Evolutionary conservation across 1,139 yeast species (phyloP).

Genomic region (Candida sp.): DNA sequence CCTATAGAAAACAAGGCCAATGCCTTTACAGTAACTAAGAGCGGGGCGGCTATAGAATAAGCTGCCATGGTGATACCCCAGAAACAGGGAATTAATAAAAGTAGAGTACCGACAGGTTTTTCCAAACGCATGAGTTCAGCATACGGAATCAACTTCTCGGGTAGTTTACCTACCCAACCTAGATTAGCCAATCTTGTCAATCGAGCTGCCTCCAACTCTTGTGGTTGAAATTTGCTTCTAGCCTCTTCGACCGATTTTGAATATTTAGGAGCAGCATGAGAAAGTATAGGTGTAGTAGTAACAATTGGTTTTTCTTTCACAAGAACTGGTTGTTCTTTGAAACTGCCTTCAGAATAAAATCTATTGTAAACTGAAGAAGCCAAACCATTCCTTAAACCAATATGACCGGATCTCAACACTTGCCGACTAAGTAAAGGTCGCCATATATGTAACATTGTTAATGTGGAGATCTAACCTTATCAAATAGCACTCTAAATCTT

Average conservation of each 20-base stretch:
- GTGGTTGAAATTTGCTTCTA: constrained; percentile 38
- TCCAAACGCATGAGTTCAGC: constrained; percentile 90
- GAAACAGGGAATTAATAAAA: constrained; percentile 73
- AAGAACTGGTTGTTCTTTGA: constrained; percentile 2
- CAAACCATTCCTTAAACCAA: not conserved
- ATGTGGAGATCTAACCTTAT: not conserved
- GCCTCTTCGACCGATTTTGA: constrained; percentile 8
- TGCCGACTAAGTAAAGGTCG: not conserved
- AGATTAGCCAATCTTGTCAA: constrained; percentile 54
- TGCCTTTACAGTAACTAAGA: constrained; percentile 56
- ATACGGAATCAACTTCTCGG: constrained; percentile 76
- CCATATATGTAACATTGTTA: not conserved
- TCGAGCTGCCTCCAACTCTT: constrained; percentile 56
- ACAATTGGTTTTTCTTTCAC: not conserved
- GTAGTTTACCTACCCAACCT: constrained; percentile 62
- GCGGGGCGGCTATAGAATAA: constrained; percentile 63
- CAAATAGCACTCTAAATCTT: too few relatives aligned
- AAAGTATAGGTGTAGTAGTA: not conserved
- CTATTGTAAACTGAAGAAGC: too few relatives aligned
- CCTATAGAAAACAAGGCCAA: constrained; percentile 75
- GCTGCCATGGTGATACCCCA: constrained; percentile 92
- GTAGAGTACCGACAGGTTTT: constrained; percentile 90
- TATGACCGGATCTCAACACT: not conserved
- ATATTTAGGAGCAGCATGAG: constrained; percentile 1
- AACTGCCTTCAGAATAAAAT: not conserved